Percentiles rank a stretch among this genome's conserved stretches.
These are phyloP conservation scores for Alternaria sp. DNA, from an alignment of 2,329 filamentous ascomycete genomes.

Conservation along the genomic window DNA sequence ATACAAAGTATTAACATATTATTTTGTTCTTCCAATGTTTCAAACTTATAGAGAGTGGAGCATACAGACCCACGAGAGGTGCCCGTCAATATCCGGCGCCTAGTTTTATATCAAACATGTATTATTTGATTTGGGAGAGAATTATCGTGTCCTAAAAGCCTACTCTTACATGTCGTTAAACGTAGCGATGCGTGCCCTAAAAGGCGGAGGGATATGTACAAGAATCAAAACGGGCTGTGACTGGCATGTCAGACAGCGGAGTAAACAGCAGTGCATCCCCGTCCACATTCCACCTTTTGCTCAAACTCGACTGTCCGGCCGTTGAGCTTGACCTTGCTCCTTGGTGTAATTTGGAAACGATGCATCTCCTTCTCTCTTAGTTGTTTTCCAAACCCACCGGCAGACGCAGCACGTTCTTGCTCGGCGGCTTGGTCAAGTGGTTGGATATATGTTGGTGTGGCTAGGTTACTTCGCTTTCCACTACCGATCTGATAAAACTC, in stretches of 20 bases:
- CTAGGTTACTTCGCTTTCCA: constrained; percentile 83
- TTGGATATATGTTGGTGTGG: constrained; percentile 78
- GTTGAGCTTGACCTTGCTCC: constrained; percentile 72
- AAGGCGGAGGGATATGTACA: constrained; percentile 14
- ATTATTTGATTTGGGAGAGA: constrained; percentile 8
- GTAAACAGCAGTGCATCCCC: constrained; percentile 72
- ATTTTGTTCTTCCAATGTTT: background rate
- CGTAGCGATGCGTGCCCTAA: constrained; percentile 4
- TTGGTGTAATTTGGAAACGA: constrained; percentile 82
- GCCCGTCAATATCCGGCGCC: background rate
- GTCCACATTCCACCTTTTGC: constrained; percentile 87
- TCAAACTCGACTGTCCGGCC: constrained; percentile 79
- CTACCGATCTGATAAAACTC: constrained; percentile 93
- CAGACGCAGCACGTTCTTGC: constrained; percentile 39
- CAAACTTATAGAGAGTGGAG: constrained; percentile 1
- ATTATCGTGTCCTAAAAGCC: background rate
- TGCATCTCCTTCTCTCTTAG: constrained; percentile 72
- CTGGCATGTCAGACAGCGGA: constrained; percentile 21
- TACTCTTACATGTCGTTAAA: constrained; percentile 14
- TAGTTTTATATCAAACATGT: background rate
- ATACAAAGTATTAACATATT: no score
- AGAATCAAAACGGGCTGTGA: background rate
- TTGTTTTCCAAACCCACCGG: constrained; percentile 42
- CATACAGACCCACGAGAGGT: background rate
- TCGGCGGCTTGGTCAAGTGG: constrained; percentile 74